Evolutionary conservation across 139 green algal genomes (phyloP).

Genomic region (Microglena sp.): DNA sequence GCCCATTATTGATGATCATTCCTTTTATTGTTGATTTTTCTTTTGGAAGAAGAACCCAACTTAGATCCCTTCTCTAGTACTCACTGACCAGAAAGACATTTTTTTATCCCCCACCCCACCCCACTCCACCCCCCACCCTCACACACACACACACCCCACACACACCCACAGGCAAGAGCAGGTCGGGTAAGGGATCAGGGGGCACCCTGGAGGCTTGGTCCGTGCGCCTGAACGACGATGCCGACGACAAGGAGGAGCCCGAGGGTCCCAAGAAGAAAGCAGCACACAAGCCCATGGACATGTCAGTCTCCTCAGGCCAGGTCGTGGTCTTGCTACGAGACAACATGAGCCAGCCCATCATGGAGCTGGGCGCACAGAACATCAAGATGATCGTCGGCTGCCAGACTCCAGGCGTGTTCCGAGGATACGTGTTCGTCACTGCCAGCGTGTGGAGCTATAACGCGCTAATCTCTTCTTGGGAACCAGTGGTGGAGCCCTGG

Average conservation of each 20-base stretch:
- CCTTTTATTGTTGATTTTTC: too few species aligned
- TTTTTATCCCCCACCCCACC: too few species aligned
- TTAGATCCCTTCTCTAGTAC: too few species aligned
- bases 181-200: background rate
- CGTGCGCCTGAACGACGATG: slow-evolving; percentile 17
- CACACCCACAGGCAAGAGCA: too few species aligned
- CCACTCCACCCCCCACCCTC: background rate
- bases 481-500: slow-evolving; percentile 80
- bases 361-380: slow-evolving; percentile 46
- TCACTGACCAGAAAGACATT: too few species aligned
- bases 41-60: too few species aligned
- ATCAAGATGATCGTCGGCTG: background rate
- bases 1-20: too few species aligned
- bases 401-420: slow-evolving; percentile 13
- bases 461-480: slow-evolving; percentile 50
- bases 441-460: slow-evolving; percentile 56
- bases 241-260: background rate
- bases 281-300: background rate
- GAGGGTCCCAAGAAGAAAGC: background rate
- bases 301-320: slow-evolving; percentile 1
- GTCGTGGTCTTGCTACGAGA: slow-evolving; percentile 46
- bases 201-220: slow-evolving; percentile 13
- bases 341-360: slow-evolving; percentile 39
- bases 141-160: too few species aligned
- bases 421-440: slow-evolving; percentile 31